These are phyloP conservation scores for Fusarium sp. DNA, from an alignment of 2,329 filamentous ascomycete genomes.

Conservation along the genomic window DNA sequence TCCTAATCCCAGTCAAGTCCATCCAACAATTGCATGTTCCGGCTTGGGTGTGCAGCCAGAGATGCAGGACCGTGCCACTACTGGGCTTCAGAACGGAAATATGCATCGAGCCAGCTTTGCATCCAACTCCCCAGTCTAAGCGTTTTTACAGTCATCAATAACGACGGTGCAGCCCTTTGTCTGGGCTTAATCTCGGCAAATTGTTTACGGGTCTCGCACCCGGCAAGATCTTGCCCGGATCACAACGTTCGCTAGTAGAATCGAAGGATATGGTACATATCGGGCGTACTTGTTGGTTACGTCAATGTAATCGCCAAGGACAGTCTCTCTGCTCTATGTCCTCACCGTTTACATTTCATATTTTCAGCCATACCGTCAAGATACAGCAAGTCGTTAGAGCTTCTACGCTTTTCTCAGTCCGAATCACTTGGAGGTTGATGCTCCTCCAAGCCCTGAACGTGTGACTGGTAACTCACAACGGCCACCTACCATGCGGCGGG, in stretches of 20 bases:
- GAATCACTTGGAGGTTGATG: neutral
- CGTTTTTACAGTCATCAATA: neutral
- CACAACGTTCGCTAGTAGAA: neutral
- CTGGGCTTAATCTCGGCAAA: constrained; percentile 2
- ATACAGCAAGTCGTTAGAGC: neutral
- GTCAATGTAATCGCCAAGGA: neutral
- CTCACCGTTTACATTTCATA: neutral
- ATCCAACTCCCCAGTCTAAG: neutral
- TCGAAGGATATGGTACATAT: neutral
- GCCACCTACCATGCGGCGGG: constrained; percentile 7
- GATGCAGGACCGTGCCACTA: constrained; percentile 20
- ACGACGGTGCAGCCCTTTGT: neutral
- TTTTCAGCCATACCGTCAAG: neutral
- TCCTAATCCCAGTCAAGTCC: constrained; percentile 25
- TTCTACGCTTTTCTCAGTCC: neutral
- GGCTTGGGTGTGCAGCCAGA: constrained; percentile 6
- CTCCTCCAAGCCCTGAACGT: neutral
- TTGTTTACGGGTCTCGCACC: neutral
- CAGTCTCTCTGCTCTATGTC: neutral
- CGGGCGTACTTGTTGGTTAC: neutral
- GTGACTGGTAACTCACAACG: constrained; percentile 24
- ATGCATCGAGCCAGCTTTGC: constrained; percentile 12
- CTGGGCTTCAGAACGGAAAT: constrained; percentile 21
- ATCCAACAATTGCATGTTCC: constrained; percentile 22
- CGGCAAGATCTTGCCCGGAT: neutral